Evolutionary conservation across 148 eudicot genomes (phyloP), one percentile per base, ranked within the genome.

Genomic region (Spergularia marina): DNA sequence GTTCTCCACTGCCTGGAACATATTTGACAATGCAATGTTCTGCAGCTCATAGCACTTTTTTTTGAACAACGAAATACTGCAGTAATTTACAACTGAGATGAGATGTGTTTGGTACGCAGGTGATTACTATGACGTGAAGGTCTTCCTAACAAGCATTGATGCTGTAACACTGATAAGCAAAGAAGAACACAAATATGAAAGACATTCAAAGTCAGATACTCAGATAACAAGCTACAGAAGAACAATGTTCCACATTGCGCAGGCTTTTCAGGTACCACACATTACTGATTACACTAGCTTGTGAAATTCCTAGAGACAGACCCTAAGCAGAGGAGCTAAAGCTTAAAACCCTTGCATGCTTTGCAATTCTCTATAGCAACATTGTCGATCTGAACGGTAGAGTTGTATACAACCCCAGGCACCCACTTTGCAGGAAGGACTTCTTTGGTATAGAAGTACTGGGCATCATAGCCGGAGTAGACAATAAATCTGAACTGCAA

Each of bases 361-460:
- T 68, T 66, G 39, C 81, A 72, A 23, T 75, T 70, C 39, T 65
- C 65, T 10, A 65, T 23, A 12, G 81, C 66, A 65, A 78, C 17
- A 44, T 72, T 57, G 16, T 17, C 34, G 36, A 78, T 78, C 53
- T 78, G 81, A 61, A 72, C 81, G 12, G 53, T 72, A 12, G 81
- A 54, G 55, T 12, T 18, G 40, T 78, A 78, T 2, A 58, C 30
- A n/a, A 66, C 77, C 17, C 81, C 77, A 14, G 76, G 65, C 61
- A 34, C 57, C 81, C 81, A 78, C 6, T 78, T 78, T 15, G 77
- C 67, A 2, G 81, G 81, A 9, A 78, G 40, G 72, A 78, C 39
- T 66, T 47, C 70, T 7, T 73, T 44, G 5, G 73, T 66, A 52
- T 55, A 73, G 53, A 78, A 78, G 71, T 78, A 73, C 20, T 73